phyloP scores from a whole-genome alignment of 2,329 filamentous ascomycete genomes.

The Aspergillus sp. region DNA sequence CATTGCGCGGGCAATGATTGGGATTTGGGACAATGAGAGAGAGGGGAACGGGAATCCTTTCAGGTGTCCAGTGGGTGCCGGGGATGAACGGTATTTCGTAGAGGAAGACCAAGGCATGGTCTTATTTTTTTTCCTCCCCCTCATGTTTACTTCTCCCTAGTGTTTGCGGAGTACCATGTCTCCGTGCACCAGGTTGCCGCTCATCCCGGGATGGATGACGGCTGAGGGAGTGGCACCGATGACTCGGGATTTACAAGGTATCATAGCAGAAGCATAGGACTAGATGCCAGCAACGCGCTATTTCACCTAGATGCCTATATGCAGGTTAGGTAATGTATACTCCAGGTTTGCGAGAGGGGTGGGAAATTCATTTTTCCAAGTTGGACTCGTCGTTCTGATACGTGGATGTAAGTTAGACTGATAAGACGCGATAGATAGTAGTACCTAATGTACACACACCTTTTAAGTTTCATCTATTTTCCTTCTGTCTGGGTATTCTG shows the following conservation, averaged over 20 bases:
- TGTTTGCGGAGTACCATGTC: background rate
- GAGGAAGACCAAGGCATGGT: background rate
- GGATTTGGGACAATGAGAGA: slow-evolving; percentile 9
- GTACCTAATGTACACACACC: no score
- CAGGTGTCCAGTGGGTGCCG: background rate
- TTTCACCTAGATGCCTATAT: background rate
- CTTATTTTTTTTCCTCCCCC: background rate
- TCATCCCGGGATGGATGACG: background rate
- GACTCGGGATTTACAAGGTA: background rate
- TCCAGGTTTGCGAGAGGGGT: background rate
- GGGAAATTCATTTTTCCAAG: background rate
- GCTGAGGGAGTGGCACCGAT: background rate
- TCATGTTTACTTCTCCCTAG: background rate
- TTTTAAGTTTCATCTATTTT: background rate
- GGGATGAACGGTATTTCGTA: background rate
- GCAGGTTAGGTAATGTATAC: slow-evolving; percentile 5
- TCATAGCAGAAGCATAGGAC: background rate
- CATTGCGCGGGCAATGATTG: background rate
- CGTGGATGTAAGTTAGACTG: background rate
- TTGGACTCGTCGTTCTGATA: background rate
- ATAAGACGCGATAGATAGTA: no score
- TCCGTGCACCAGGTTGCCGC: background rate
- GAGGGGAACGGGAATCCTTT: slow-evolving; percentile 1
- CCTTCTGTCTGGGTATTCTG: no score
- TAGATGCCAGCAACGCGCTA: background rate